Evolutionary conservation across 306 rosid species (phyloP).

Genomic region (Vigna hirtella): DNA sequence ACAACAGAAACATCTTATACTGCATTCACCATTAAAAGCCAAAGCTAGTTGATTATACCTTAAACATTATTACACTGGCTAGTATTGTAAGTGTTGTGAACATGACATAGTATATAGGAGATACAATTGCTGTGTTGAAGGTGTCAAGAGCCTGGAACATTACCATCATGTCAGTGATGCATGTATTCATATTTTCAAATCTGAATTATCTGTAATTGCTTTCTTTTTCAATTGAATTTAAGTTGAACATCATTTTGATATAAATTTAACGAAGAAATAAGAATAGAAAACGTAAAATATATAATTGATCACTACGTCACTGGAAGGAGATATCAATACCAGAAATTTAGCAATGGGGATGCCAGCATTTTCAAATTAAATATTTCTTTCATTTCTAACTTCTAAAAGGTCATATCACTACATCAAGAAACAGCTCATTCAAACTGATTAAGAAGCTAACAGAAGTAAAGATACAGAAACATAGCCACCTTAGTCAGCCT

Average conservation of each 20-base stretch:
- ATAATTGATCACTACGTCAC: constrained; percentile 6
- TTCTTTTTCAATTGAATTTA: constrained; percentile 24
- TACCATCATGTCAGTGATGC: constrained; percentile 37
- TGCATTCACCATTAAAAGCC: constrained; percentile 4
- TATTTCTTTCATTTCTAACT: background rate
- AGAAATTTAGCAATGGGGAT: background rate
- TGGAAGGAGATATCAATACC: background rate
- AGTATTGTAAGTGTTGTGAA: constrained; percentile 82
- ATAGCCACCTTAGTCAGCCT: background rate
- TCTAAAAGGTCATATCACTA: background rate
- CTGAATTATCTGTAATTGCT: background rate
- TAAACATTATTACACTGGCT: constrained; percentile 90
- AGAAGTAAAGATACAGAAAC: background rate
- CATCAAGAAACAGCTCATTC: constrained; percentile 6
- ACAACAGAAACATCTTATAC: constrained; percentile 16
- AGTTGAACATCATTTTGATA: constrained; percentile 26
- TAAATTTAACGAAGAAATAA: background rate
- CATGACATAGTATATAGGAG: constrained; percentile 91
- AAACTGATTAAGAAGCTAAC: constrained; percentile 2
- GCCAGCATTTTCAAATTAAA: background rate
- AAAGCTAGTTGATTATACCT: constrained; percentile 57
- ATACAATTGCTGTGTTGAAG: constrained; percentile 87
- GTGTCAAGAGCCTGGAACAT: constrained; percentile 89
- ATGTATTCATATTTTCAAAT: background rate
- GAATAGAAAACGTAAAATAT: background rate